Percentiles rank a stretch among this genome's conserved stretches.
Evolutionary conservation across 495 filamentous ascomycete species (phyloP).

Genomic region (Hyaloscypha hepaticicola): DNA sequence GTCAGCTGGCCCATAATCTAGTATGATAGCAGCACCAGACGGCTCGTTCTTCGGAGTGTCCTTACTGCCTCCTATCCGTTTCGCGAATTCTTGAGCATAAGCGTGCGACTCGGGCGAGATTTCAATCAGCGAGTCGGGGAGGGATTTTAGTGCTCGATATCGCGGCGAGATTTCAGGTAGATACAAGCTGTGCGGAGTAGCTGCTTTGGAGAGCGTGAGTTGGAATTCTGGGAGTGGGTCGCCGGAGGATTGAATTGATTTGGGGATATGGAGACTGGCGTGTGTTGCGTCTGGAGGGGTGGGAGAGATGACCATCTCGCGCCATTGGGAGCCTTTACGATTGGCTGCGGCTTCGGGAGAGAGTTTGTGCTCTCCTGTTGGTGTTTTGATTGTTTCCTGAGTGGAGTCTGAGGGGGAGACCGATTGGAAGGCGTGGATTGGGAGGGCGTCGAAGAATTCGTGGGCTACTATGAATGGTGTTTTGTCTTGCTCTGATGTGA

Average conservation of each 20-base stretch:
- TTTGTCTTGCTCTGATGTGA: constrained; percentile 39
- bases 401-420: constrained; percentile 48
- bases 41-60: constrained; percentile 56
- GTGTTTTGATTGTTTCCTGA: constrained; percentile 40
- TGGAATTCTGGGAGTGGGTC: constrained; percentile 72
- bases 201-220: constrained; percentile 67
- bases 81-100: constrained; percentile 76
- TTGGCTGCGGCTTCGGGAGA: constrained; percentile 19
- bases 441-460: constrained; percentile 98
- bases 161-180: constrained; percentile 82
- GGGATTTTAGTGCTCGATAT: constrained; percentile 69
- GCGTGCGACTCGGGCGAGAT: constrained; percentile 82
- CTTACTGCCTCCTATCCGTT: constrained; percentile 71
- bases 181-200: constrained; percentile 78
- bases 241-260: constrained; percentile 51
- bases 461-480: constrained; percentile 93
- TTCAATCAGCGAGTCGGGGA: constrained; percentile 69
- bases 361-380: constrained; percentile 35
- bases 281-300: constrained; percentile 50
- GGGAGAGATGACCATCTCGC: constrained; percentile 82
- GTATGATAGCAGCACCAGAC: constrained; percentile 82
- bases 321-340: constrained; percentile 64
- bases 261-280: constrained; percentile 43
- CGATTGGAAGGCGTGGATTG: constrained; percentile 91
- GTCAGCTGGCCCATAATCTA: constrained; percentile 84